Evolutionary conservation across 129 eudicot genomes (phyloP), one percentile per base, ranked within the genome.

Genomic region (Dittrichia graveolens): DNA sequence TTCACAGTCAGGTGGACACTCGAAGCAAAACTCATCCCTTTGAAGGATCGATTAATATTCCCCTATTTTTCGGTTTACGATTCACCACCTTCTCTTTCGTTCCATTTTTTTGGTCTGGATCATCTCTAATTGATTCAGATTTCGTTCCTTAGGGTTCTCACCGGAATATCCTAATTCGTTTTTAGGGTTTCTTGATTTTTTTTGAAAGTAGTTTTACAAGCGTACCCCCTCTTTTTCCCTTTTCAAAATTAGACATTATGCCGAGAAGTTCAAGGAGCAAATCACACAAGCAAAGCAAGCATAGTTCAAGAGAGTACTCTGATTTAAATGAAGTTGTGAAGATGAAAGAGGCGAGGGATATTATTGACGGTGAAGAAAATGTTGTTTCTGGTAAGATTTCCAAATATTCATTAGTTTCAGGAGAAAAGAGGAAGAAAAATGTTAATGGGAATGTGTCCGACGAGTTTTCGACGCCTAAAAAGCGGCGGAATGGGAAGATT

Each of bases 261-360:
- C 87, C 94, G 14, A 68, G 83, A 56, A 89, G 88, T 86, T 92
- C 96, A 67, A 74, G 92, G 81, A 90, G 77, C 70, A 92, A 89
- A 82, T 92, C 91, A 10, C 89, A 89, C 76, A 91, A 84, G 74
- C 92, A 86, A 74, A 90, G 87, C 76, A 91, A 83, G 59, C 91
- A 88, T 54, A 80, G 90, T 74, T 75, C 81, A 46, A 87, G 65
- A 57, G 90, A 84, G 19, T 74, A 75, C 56, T 81, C 91, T 12
- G 91, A 87, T 67, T 79, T 90, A 4, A 91, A 85, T 38, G 88
- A 84, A 60, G 89, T 84, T 46, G 68, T 77, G n/a, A 83, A 66
- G 75, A 77, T 73, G 65, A 79, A 85, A 69, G 80, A 76, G 71
- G 83, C 53, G 60, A 87, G 47, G 14, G 53, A 10, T 43, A 15